Evolutionary conservation across 2,329 filamentous ascomycete genomes (phyloP).

Genomic region (Drechslera avenae): DNA sequence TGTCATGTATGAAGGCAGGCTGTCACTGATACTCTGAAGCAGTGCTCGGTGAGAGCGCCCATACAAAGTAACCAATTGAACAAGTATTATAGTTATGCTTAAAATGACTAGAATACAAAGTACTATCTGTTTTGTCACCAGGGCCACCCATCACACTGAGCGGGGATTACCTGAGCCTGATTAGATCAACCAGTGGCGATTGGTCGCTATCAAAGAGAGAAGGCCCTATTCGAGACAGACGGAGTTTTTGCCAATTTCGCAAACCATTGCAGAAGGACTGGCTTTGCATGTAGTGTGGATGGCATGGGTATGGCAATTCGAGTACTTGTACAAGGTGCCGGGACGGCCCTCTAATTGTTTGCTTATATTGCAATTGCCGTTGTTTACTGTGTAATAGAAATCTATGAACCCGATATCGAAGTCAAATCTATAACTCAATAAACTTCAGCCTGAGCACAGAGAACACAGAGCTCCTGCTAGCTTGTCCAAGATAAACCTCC

Average conservation of each 20-base stretch:
- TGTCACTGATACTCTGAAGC: slow-evolving; percentile 42
- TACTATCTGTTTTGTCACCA: slow-evolving; percentile 50
- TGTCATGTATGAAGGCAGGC: slow-evolving; percentile 42
- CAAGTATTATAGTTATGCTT: slow-evolving; percentile 47
- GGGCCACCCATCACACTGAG: slow-evolving; percentile 50
- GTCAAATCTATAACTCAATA: too few species aligned
- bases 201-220: slow-evolving; percentile 28
- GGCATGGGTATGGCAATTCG: slow-evolving; percentile 63
- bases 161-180: slow-evolving; percentile 19
- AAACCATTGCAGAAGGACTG: slow-evolving; percentile 29
- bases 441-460: too few species aligned
- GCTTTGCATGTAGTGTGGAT: slow-evolving; percentile 61
- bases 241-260: too few species aligned
- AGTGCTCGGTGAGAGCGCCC: slow-evolving; percentile 42
- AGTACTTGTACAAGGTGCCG: slow-evolving; percentile 47
- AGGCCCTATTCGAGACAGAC: too few species aligned
- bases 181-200: slow-evolving; percentile 2
- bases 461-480: too few species aligned
- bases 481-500: too few species aligned
- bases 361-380: too few species aligned
- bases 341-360: too few species aligned
- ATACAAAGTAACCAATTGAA: slow-evolving; percentile 42
- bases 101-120: slow-evolving; percentile 47
- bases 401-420: too few species aligned
- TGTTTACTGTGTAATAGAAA: too few species aligned